A percentile compares a stretch with the other conserved stretches of the same genome.
Conservation (phyloP, 1,139 yeast genomes). For the Trichomonascaceae sp. region DNA sequence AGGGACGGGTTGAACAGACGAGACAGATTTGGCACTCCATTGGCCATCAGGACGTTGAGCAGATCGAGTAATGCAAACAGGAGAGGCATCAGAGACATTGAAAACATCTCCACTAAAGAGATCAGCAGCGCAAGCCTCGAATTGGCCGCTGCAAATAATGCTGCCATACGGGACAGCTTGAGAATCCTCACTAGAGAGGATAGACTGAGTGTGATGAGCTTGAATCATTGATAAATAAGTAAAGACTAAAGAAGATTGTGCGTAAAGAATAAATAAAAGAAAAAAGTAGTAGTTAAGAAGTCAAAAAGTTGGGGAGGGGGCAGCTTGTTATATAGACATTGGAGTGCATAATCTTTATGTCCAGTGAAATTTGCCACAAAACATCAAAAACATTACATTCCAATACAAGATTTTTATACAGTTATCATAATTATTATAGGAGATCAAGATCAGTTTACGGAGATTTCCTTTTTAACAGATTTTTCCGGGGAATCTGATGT, state of each 20-base stretch:
- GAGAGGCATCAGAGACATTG: neutral
- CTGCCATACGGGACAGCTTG: neutral
- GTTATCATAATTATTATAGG: neutral
- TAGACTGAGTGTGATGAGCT: neutral
- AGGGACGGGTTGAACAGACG: neutral
- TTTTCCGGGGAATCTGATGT: slow-evolving; percentile 19
- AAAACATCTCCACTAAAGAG: neutral
- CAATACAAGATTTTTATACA: neutral
- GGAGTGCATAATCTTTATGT: neutral
- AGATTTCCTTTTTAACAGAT: slow-evolving; percentile 11
- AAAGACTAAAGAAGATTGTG: neutral
- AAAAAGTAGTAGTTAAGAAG: neutral
- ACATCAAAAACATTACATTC: neutral
- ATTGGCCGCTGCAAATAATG: neutral
- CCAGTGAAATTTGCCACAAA: neutral
- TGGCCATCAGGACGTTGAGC: neutral
- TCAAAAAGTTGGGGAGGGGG: neutral
- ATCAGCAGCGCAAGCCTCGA: neutral
- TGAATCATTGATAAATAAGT: neutral
- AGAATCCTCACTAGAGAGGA: no score
- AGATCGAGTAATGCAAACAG: neutral
- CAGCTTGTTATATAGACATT: neutral
- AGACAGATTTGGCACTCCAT: neutral
- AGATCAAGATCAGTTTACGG: slow-evolving; percentile 14
- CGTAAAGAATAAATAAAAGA: neutral